Percentiles rank a stretch among this genome's conserved stretches.
Evolutionary conservation across 306 rosid species (phyloP).

Genomic region (Vigna trinervia): DNA sequence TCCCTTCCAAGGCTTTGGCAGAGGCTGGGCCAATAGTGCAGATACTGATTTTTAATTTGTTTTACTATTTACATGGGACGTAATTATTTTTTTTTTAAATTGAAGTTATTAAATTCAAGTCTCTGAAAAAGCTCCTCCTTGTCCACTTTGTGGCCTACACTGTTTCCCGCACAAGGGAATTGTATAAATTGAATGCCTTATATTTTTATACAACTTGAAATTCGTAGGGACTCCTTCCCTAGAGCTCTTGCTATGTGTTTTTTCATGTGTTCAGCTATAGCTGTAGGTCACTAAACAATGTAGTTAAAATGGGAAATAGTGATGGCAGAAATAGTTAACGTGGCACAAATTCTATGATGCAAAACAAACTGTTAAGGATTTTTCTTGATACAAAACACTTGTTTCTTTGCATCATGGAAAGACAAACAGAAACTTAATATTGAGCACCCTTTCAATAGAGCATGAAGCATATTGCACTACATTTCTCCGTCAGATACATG

Average conservation of each 20-base stretch:
- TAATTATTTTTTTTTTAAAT: not conserved
- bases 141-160: slow-evolving; percentile 1
- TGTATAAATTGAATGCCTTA: slow-evolving; percentile 5
- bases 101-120: not conserved
- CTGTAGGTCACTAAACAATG: not conserved
- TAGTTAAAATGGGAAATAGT: not conserved
- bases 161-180: not conserved
- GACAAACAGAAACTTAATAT: not conserved
- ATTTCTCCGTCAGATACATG: not conserved
- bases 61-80: slow-evolving; percentile 18
- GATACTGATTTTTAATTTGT: not conserved
- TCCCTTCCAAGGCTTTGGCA: not conserved
- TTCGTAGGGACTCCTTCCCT: not conserved
- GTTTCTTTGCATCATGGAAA: slow-evolving; percentile 2
- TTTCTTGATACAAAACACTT: not conserved
- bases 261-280: not conserved
- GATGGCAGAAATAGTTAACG: not conserved
- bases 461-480: not conserved
- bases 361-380: not conserved
- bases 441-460: not conserved
- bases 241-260: not conserved
- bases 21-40: not conserved
- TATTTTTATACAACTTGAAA: slow-evolving; percentile 4
- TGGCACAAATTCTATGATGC: not conserved
- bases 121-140: not conserved